Conservation (phyloP, 768 basidiomycete species). For the Clitopilus hobsonii region DNA sequence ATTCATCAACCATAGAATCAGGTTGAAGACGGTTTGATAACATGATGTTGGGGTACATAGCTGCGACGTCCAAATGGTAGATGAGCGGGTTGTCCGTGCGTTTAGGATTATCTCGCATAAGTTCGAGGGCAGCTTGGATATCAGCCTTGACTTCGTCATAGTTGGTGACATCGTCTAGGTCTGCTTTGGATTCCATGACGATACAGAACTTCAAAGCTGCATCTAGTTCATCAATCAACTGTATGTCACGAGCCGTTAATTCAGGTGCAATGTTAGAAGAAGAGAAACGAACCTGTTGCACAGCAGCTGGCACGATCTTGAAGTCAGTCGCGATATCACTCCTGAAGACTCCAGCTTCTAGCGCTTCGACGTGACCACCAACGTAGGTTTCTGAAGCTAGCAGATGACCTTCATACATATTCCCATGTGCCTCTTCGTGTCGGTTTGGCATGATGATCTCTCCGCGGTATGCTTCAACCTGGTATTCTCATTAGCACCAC, state of each 20-base stretch:
- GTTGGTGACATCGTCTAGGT: slow-evolving; percentile 83
- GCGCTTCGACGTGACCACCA: slow-evolving; percentile 96
- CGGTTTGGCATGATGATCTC: slow-evolving; percentile 97
- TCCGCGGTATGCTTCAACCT: slow-evolving; percentile 95
- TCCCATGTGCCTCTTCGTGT: slow-evolving; percentile 88
- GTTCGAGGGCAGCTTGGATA: slow-evolving; percentile 74
- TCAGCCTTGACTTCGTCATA: slow-evolving; percentile 87
- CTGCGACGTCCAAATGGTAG: slow-evolving; percentile 97
- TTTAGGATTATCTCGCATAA: slow-evolving; percentile 87
- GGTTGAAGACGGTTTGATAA: slow-evolving; percentile 98
- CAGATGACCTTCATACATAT: slow-evolving; percentile 95
- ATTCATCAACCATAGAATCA: slow-evolving; percentile 95
- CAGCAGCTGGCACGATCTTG: slow-evolving; percentile 86
- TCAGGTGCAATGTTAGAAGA: slow-evolving; percentile 4
- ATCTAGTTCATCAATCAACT: slow-evolving; percentile 95
- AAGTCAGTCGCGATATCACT: slow-evolving; percentile 95
- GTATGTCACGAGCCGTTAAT: slow-evolving; percentile 1
- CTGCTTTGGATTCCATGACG: slow-evolving; percentile 74
- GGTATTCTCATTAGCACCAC: slow-evolving; percentile 4
- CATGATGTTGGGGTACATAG: slow-evolving; percentile 99
- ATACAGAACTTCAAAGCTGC: slow-evolving; percentile 88
- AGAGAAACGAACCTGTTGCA: slow-evolving; percentile 59
- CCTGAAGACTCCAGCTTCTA: slow-evolving; percentile 97
- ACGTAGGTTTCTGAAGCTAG: slow-evolving; percentile 97
- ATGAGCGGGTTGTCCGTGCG: slow-evolving; percentile 92